A percentile compares a stretch with the other conserved stretches of the same genome.
Evolutionary conservation across 495 filamentous ascomycete genomes (phyloP).

Genomic region (Melanomma pulvis-pyrius): DNA sequence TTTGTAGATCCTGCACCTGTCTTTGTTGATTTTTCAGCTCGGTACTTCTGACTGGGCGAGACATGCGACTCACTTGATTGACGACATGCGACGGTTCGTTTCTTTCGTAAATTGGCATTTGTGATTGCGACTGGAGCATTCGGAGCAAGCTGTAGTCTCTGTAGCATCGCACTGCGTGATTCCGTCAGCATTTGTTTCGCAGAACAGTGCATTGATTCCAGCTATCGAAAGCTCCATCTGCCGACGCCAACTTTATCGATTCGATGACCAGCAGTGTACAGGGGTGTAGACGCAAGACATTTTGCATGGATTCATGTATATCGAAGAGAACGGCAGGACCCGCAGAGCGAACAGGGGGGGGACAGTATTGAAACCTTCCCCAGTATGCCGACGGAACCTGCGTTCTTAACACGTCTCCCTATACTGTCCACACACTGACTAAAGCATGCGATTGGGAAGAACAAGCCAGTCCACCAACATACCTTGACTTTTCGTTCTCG

Average conservation of each 20-base stretch:
- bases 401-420: not conserved
- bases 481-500: constrained; percentile 97
- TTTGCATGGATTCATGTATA: not conserved
- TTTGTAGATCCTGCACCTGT: constrained; percentile 96
- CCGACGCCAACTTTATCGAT: not conserved
- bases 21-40: constrained; percentile 42
- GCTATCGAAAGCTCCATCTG: not conserved
- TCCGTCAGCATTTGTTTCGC: not conserved
- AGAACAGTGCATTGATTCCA: not conserved
- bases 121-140: constrained; percentile 91
- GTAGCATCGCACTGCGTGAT: constrained; percentile 81
- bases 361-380: not conserved
- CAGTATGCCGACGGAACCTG: not conserved
- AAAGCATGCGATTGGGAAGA: not conserved
- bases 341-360: not conserved
- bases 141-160: constrained; percentile 91
- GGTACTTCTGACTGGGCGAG: not conserved
- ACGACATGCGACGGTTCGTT: constrained; percentile 97
- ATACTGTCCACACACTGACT: not conserved
- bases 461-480: constrained; percentile 21
- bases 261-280: not conserved
- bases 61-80: constrained; percentile 73
- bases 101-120: constrained; percentile 99
- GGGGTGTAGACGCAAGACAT: not conserved
- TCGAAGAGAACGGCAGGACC: not conserved